A percentile compares a stretch with the other conserved stretches of the same genome.
Evolutionary conservation across 345 rosid genomes (phyloP).

Genomic region (Gossypium raimondii): DNA sequence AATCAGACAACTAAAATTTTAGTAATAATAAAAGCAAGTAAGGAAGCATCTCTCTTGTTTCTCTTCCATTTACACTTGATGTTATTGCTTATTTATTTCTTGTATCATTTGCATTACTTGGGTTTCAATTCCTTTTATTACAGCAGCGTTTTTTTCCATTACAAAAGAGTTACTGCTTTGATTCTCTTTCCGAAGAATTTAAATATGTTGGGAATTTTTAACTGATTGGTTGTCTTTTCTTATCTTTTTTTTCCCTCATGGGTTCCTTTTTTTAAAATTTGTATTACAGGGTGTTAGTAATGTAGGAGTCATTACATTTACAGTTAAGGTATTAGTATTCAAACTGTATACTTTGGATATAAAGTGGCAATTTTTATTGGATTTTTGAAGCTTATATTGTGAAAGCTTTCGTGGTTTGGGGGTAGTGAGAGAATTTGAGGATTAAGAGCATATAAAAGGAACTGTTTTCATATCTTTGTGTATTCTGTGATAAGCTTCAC

Average conservation of each 20-base stretch:
- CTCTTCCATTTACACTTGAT: not conserved
- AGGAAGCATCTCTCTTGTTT: not conserved
- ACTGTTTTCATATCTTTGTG: conserved; percentile 11
- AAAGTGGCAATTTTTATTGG: not conserved
- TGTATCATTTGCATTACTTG: conserved; percentile 5
- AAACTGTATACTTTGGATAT: conserved; percentile 17
- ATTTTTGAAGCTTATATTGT: conserved; percentile 4
- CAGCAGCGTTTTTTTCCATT: conserved; percentile 3
- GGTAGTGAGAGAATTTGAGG: conserved; percentile 16
- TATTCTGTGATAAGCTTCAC: not conserved
- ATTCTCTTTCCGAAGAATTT: not conserved
- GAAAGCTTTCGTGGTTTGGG: conserved; percentile 11
- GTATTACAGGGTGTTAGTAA: conserved; percentile 9
- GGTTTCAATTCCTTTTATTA: not conserved
- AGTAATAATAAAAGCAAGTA: not conserved
- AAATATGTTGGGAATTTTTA: conserved; percentile 12
- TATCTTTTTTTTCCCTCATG: not conserved
- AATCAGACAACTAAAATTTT: not conserved
- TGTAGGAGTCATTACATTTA: not conserved
- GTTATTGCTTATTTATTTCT: conserved; percentile 4
- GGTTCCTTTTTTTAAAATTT: not conserved
- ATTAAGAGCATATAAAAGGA: conserved; percentile 11
- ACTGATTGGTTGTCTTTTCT: conserved; percentile 13
- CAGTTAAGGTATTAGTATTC: not conserved
- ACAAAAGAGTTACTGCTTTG: conserved; percentile 2